Evolutionary conservation across 495 filamentous ascomycete genomes (phyloP).

Genomic region (Pseudoneurospora amorphoporcata): DNA sequence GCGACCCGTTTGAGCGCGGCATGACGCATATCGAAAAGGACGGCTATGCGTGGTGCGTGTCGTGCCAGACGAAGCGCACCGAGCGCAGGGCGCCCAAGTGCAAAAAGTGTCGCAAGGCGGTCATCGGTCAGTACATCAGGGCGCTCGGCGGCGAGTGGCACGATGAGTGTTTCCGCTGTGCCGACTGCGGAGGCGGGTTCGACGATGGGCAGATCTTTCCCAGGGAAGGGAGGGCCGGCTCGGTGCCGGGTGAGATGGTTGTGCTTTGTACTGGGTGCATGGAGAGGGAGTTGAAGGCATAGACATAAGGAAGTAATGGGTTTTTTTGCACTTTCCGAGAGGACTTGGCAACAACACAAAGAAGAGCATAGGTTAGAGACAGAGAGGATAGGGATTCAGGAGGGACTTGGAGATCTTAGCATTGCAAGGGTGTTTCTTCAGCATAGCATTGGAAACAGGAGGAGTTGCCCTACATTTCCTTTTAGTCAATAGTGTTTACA

Average conservation of each 20-base stretch:
- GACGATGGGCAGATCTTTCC: conserved; percentile 48
- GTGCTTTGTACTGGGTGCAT: conserved; percentile 42
- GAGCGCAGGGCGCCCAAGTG: conserved; percentile 65
- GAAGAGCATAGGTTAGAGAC: neutral
- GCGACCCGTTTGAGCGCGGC: conserved; percentile 76
- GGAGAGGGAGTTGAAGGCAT: conserved; percentile 40
- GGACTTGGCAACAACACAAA: neutral
- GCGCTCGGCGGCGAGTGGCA: conserved; percentile 94
- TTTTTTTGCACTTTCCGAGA: neutral
- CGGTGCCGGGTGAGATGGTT: conserved; percentile 24
- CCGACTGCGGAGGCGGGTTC: conserved; percentile 39
- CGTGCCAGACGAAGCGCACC: conserved; percentile 84
- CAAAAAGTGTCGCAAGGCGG: conserved; percentile 69
- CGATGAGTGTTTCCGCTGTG: conserved; percentile 78
- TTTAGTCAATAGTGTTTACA: neutral
- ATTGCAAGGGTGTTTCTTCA: neutral
- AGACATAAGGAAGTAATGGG: conserved; percentile 1
- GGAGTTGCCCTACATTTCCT: neutral
- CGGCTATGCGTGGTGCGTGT: conserved; percentile 96
- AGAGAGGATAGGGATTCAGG: neutral
- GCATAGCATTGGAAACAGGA: neutral
- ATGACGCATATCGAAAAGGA: conserved; percentile 96
- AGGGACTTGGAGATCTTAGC: neutral
- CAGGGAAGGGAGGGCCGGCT: conserved; percentile 25
- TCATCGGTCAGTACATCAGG: conserved; percentile 75